Base-by-base conservation (phyloP, 768 basidiomycete species). In the Crepidotus variabilis region DNA sequence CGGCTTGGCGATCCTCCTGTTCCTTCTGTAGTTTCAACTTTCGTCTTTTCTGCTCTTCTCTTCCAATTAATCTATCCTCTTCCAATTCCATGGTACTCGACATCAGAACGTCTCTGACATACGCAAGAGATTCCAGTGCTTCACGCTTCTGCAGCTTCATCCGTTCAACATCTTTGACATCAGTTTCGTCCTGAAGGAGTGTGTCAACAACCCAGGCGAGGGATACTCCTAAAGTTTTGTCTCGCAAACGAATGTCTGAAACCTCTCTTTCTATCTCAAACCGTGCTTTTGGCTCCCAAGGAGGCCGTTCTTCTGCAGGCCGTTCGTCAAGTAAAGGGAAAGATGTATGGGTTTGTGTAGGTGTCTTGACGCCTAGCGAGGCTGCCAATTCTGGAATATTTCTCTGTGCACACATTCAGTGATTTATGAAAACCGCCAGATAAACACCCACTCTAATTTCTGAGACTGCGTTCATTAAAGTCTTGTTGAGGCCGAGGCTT, bases 381-480 rank as follows among this genome's bases (percentile, higher is more conserved):
- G 81, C 80, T 10, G 87, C 76, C n/a, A 94, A 65, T 61, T 96
- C 94, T 1, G 94, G 92, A 11, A 96, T 81, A 68, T 92, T 95
- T 54, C 84, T 86, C 92, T 93, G 59, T 2, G 51, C 58, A 14
- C 46, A 7, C 43, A 50, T 52, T 60, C 60, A 54, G 55, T 24
- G 52, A 50, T 61, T 62, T 47, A 43, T 35, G 32, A 33, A 28
- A 51, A 23, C 28, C 5, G 10, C 20, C 32, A 52, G n/a, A 45
- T 22, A 52, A 50, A 59, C 23, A 64, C 81, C 63, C 62, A 90
- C 94, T 71, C 82, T 85, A 39, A 89, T 71, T 69, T 91, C 91
- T 5, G 86, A 82, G 2, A 93, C 86, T 0, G 90, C 90, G 67
- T 80, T 89, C 82, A 88, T 83, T 18, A 92, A 72, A 0, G 88